Base-by-base conservation (phyloP, 768 basidiomycete genomes). In the Sistotremastrum niveocremeum region DNA sequence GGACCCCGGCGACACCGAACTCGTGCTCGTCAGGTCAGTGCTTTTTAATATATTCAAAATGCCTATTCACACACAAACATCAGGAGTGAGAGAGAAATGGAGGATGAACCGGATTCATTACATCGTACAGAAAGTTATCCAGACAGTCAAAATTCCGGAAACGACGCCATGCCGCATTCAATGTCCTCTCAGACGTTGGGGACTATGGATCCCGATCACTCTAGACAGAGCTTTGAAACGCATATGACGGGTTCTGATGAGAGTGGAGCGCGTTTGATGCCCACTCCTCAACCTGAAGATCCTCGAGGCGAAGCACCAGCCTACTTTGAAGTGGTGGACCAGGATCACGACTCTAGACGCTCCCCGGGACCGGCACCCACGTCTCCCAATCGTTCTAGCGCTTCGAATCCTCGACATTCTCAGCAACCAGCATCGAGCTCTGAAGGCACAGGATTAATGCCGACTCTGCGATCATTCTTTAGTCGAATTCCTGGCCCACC, bases 1-100 rank as follows among this genome's bases (percentile, higher is more conserved):
- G 61, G 85, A 89, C 49, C 84, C 86, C 0, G 85, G 84, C 10
- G 86, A 86, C 41, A 69, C 79, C 36, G 86, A 89, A 58, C 68
- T 89, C 31, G 86, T 89, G 4, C 76, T 89, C 44, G 66, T 62
- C 39, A 59, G 71, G 72, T 74, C 49, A 51, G 66, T 45, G 20
- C 37, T 38, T 10, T 38, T 38, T 10, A 10, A 12, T 38, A 38
- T 10, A 38, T 38, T 38, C 10, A 10, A 12, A 10, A 12, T 38
- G 37, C 12, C 37, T 10, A 10, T 10, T 12, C 12, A 12, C 10
- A 38, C 37, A 12, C 20, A 20, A 20, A 20, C 20, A 20, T 20
- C 20, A 20, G 20, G 20, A 38, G 10, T 10, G 12, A 10, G 12
- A 38, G 37, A 12, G 37, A 38, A 12, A 38, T 38, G 37, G 12